Percentiles rank a stretch among this genome's conserved stretches.
These are phyloP conservation scores for Ophiostoma novo-ulmi DNA, from an alignment of 2,329 filamentous ascomycete genomes.

Conservation along the genomic window DNA sequence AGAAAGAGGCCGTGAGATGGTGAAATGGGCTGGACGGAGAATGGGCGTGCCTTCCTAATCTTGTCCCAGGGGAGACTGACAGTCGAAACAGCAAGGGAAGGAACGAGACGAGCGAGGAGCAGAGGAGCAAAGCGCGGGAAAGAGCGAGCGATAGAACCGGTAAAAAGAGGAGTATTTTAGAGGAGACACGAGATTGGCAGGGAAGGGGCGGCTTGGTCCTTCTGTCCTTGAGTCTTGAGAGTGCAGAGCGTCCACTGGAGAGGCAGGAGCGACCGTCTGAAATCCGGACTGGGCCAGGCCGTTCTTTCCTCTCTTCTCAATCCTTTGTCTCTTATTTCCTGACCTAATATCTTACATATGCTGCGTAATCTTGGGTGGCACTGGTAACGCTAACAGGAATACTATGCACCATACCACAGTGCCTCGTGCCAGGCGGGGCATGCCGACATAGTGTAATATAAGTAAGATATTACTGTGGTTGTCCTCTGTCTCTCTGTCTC, in stretches of 20 bases:
- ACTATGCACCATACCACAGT: not conserved
- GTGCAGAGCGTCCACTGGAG: not conserved
- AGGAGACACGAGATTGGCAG: not conserved
- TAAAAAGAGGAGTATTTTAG: not conserved
- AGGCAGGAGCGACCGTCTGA: not conserved
- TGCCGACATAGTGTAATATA: not conserved
- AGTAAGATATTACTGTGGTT: too few relatives aligned
- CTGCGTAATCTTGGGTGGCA: constrained; percentile 17
- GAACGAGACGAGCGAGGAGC: not conserved
- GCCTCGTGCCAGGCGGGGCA: not conserved
- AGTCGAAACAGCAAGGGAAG: not conserved
- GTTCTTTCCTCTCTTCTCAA: not conserved
- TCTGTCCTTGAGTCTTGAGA: too few relatives aligned
- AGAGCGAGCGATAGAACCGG: not conserved
- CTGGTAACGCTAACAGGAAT: not conserved
- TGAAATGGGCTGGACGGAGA: not conserved
- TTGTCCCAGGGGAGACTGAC: constrained; percentile 2
- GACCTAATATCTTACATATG: constrained; percentile 12
- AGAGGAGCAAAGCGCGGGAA: not conserved
- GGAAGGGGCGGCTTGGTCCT: not conserved
- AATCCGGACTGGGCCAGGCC: not conserved
- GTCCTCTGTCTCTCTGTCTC: too few relatives aligned
- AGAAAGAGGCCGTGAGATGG: constrained; percentile 8
- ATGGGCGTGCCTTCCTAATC: not conserved
- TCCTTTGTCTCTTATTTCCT: too few relatives aligned